Conservation (phyloP, 2,329 filamentous ascomycete species). For the Apiospora saccharicola region DNA sequence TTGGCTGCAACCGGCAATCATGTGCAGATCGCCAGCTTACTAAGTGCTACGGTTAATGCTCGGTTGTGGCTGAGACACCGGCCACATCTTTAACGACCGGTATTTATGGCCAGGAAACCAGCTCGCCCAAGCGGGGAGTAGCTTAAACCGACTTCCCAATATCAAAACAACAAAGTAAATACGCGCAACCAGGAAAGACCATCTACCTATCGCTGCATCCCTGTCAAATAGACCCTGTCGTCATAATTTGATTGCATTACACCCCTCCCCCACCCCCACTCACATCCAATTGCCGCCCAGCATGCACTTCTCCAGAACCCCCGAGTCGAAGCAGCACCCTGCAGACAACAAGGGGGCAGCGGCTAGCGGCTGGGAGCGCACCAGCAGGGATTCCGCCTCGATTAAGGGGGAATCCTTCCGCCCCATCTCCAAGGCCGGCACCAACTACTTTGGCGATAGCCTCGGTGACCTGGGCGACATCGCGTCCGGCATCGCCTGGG, state of each 20-base stretch:
- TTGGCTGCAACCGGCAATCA: not conserved
- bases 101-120: conserved; percentile 22
- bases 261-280: not conserved
- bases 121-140: not conserved
- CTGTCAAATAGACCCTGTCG: not conserved
- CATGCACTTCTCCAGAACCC: conserved; percentile 19
- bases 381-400: conserved; percentile 6
- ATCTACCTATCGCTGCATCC: not conserved
- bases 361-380: conserved; percentile 10
- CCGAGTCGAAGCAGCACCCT: conserved; percentile 16
- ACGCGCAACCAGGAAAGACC: not conserved
- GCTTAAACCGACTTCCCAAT: conserved; percentile 14
- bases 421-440: conserved; percentile 9
- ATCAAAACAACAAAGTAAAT: conserved; percentile 9
- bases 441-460: conserved; percentile 7
- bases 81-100: conserved; percentile 7
- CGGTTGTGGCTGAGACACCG: conserved; percentile 22
- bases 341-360: conserved; percentile 7
- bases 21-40: conserved; percentile 10
- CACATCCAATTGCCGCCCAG: not conserved
- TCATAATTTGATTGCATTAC: not conserved
- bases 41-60: conserved; percentile 17
- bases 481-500: conserved; percentile 5
- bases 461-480: not conserved
- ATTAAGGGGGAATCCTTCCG: conserved; percentile 10